A percentile compares a stretch with the other conserved stretches of the same genome.
Evolutionary conservation across 768 basidiomycete genomes (phyloP).

Genomic region (Tricholoma furcatifolium): DNA sequence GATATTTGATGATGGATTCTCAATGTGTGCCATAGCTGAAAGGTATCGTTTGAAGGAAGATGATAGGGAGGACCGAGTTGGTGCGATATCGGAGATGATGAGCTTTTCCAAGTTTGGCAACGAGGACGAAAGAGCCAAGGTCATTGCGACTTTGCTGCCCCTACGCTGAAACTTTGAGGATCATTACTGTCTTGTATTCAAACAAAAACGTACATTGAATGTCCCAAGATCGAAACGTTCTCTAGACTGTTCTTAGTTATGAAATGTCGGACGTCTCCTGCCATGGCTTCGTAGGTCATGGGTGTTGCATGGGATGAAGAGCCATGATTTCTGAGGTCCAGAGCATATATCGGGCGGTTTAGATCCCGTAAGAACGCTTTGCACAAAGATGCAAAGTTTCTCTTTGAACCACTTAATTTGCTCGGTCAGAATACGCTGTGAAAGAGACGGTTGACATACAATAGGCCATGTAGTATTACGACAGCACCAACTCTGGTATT

Average conservation of each 20-base stretch:
- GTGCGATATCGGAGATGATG: constrained; percentile 81
- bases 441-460: constrained; percentile 34
- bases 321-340: constrained; percentile 86
- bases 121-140: constrained; percentile 51
- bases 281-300: constrained; percentile 75
- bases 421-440: neutral
- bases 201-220: constrained; percentile 68
- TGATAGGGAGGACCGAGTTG: constrained; percentile 51
- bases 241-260: constrained; percentile 46
- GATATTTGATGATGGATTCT: constrained; percentile 40
- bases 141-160: constrained; percentile 85
- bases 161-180: constrained; percentile 29
- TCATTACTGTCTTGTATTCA: neutral
- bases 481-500: constrained; percentile 38
- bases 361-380: constrained; percentile 65
- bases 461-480: constrained; percentile 58
- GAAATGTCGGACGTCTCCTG: constrained; percentile 71
- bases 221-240: constrained; percentile 73
- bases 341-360: constrained; percentile 62
- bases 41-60: constrained; percentile 64
- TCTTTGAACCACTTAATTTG: constrained; percentile 66
- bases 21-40: constrained; percentile 67
- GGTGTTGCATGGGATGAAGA: constrained; percentile 66
- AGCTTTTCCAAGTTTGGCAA: constrained; percentile 32
- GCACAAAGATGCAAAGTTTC: constrained; percentile 80